These are phyloP conservation scores for Picocystis sp. DNA, from an alignment of 163 green algal genomes.

Conservation along the genomic window DNA sequence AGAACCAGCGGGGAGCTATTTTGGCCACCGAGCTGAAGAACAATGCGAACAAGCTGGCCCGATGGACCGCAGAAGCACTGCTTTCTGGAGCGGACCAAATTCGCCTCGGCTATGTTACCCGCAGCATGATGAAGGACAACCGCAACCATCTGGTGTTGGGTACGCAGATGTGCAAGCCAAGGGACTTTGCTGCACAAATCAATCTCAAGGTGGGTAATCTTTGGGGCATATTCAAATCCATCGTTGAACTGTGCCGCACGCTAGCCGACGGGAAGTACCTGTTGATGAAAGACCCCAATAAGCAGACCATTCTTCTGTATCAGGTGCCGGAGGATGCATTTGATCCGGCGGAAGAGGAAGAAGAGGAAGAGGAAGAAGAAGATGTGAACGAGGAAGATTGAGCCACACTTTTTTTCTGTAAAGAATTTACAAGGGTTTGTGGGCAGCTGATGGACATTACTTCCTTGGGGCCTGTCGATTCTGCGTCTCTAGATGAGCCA, in stretches of 20 bases:
- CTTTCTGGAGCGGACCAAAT: constrained; percentile 73
- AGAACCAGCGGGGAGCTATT: constrained; percentile 88
- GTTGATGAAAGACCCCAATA: constrained; percentile 87
- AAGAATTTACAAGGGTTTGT: neutral
- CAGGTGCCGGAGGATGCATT: constrained; percentile 45
- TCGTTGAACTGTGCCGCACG: constrained; percentile 58
- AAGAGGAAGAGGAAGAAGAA: neutral
- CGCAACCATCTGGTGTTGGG: constrained; percentile 75
- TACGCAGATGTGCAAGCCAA: constrained; percentile 80
- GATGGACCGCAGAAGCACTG: constrained; percentile 82
- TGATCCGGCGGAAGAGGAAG: constrained; percentile 11
- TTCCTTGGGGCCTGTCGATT: neutral
- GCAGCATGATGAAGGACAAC: constrained; percentile 52
- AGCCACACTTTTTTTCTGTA: neutral
- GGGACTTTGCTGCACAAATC: constrained; percentile 86
- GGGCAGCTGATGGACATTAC: neutral
- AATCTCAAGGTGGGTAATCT: constrained; percentile 86
- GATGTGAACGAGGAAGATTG: constrained; percentile 1
- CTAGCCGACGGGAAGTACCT: constrained; percentile 83
- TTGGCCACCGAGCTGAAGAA: constrained; percentile 98
- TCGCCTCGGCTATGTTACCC: constrained; percentile 85
- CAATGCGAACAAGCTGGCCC: constrained; percentile 93
- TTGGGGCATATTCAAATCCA: constrained; percentile 67
- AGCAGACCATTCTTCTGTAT: constrained; percentile 58
- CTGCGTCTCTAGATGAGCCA: constrained; percentile 3